Conservation (phyloP, 1,284 basidiomycete genomes). For the Cryptococcus amylolentus region DNA sequence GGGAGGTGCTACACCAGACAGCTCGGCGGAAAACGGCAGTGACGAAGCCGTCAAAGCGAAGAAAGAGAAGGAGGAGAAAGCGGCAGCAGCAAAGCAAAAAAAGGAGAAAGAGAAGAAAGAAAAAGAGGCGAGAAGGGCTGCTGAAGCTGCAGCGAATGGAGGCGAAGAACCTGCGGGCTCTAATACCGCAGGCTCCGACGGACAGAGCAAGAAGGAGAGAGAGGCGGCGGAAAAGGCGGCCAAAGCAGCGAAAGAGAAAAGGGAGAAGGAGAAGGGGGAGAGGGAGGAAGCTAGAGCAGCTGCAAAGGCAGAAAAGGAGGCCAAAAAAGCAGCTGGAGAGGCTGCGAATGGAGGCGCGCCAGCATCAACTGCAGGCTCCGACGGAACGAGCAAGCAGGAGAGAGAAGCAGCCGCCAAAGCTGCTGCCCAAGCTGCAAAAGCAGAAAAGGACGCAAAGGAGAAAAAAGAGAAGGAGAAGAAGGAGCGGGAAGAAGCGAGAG, state of each 20-base stretch:
- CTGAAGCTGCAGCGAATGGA: not conserved
- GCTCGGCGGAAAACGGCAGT: not conserved
- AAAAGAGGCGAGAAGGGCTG: not conserved
- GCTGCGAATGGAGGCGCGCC: not conserved
- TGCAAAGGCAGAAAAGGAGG: not conserved
- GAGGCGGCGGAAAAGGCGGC: not conserved
- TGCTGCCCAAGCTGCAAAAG: no score
- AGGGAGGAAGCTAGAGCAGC: not conserved
- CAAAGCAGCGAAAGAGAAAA: not conserved
- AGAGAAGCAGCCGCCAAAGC: not conserved
- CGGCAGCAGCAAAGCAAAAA: not conserved
- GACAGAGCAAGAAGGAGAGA: not conserved
- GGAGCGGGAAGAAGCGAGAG: not conserved
- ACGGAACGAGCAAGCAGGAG: not conserved
- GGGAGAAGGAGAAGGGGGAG: not conserved
- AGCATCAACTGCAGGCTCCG: not conserved
- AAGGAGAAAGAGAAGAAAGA: not conserved
- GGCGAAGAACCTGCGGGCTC: not conserved
- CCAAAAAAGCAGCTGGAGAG: not conserved
- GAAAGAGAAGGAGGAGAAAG: not conserved
- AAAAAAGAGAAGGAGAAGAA: not conserved
- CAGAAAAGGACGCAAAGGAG: not conserved
- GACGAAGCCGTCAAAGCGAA: constrained; percentile 1
- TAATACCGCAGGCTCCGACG: not conserved
- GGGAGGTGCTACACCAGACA: not conserved